phyloP scores from a whole-genome alignment of 768 basidiomycete species.

The Gloeostereum incarnatum region DNA sequence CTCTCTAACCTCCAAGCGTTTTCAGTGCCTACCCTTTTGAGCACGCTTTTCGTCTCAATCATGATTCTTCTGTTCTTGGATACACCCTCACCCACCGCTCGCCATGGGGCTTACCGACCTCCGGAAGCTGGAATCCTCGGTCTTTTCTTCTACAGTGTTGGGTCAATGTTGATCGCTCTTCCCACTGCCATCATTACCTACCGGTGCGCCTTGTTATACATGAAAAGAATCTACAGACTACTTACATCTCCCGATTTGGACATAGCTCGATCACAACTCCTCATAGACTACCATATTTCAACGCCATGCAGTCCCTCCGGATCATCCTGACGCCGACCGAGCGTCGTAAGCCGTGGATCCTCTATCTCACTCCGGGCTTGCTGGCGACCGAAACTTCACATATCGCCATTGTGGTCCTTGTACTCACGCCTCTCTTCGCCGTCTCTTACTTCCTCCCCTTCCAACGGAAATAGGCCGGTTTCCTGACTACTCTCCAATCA shows the following conservation, averaged over 20 bases:
- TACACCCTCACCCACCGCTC: slow-evolving; percentile 40
- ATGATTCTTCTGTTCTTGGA: slow-evolving; percentile 53
- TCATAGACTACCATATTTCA: slow-evolving; percentile 59
- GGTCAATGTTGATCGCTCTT: slow-evolving; percentile 54
- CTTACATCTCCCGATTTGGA: not conserved
- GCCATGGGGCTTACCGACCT: slow-evolving; percentile 57
- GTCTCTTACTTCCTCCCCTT: slow-evolving; percentile 33
- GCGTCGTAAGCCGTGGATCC: slow-evolving; percentile 65
- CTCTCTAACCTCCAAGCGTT: slow-evolving; percentile 1
- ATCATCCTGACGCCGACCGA: slow-evolving; percentile 77
- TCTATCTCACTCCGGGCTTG: slow-evolving; percentile 73
- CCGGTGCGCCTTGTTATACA: slow-evolving; percentile 36
- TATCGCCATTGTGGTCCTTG: slow-evolving; percentile 34
- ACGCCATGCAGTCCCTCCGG: slow-evolving; percentile 48
- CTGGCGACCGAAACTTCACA: slow-evolving; percentile 50
- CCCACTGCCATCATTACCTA: slow-evolving; percentile 72
- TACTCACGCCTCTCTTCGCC: slow-evolving; percentile 36
- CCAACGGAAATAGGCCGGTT: slow-evolving; percentile 19
- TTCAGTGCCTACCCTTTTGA: slow-evolving; percentile 33
- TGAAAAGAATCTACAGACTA: not conserved
- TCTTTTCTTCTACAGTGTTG: slow-evolving; percentile 53
- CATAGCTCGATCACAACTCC: slow-evolving; percentile 77
- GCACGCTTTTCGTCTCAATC: slow-evolving; percentile 45
- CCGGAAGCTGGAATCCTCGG: slow-evolving; percentile 55
- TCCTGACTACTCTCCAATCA: slow-evolving; percentile 37